Base-by-base conservation (phyloP, 2,329 filamentous ascomycete species). In the Ophiostoma australiae region DNA sequence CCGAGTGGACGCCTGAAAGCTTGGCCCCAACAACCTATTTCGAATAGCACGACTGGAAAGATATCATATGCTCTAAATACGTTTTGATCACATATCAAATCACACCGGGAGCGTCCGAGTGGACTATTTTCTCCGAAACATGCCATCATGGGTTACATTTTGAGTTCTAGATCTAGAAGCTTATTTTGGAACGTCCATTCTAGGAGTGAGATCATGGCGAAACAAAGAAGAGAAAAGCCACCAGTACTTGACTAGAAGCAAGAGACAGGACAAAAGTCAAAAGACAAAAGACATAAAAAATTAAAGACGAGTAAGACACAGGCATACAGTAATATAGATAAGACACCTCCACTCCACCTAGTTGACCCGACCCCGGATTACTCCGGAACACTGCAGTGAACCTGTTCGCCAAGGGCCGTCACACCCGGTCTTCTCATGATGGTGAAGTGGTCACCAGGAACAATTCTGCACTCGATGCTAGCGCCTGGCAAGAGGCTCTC, bases 371-470 rank as follows among this genome's bases (percentile, higher is more conserved):
- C 27, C 23, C 58, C 58, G 23, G 37, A n/a, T 23, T 69, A 69
- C 44, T 69, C 35, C 44, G 31, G 27, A 37, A 69, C 20, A 23
- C 68, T 41, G 20, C n/a, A 27, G 52, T 44, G 68, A 39, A 69
- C 27, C 31, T 41, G 17, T 11, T 55, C 68, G 48, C 68, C 68
- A 27, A 61, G 37, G 6, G 23, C 44, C 15, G 31, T 35, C n/a
- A 61, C 68, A 6, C 35, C 31, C 3, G 82, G 77, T 73, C 87
- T 87, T 78, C 89, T 87, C 89, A 92, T 91, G 89, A 92, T 92
- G n/a, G 85, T 87, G 80, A 92, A 92, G 80, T 92, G 90, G 76
- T 92, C 90, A 1, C 89, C 90, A 20, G 86, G 86, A 87, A 91
- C 90, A 76, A 90, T 87, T 70, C 84, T 84, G 74, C 85, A 89